These are phyloP conservation scores for Exsudoporus floridanus DNA, from an alignment of 1,284 basidiomycete species.

Conservation along the genomic window DNA sequence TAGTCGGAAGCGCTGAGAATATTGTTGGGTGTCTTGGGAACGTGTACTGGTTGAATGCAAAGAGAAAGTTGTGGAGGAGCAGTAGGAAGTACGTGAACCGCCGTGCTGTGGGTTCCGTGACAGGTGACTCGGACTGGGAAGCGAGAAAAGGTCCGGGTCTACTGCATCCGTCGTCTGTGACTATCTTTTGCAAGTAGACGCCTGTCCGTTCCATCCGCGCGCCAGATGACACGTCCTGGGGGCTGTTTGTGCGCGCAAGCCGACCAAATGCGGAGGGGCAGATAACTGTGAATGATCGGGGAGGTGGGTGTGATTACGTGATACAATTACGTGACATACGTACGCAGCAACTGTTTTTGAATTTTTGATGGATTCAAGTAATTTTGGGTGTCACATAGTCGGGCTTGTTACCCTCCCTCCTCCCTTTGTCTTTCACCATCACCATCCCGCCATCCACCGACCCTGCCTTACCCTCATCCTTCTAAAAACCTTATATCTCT, in stretches of 20 bases:
- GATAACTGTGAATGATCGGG: constrained; percentile 28
- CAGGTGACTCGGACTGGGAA: not conserved
- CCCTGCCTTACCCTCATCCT: constrained; percentile 29
- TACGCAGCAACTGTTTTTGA: constrained; percentile 38
- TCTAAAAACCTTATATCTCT: constrained; percentile 24
- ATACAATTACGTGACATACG: constrained; percentile 32
- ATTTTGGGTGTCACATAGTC: constrained; percentile 35
- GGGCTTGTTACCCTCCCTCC: constrained; percentile 28
- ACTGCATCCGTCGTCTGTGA: constrained; percentile 5
- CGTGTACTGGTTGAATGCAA: too few species aligned
- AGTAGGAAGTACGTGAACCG: too few species aligned
- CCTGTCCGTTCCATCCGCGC: not conserved
- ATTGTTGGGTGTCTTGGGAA: too few species aligned
- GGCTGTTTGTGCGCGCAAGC: constrained; percentile 9
- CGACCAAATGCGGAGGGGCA: not conserved
- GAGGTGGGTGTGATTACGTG: constrained; percentile 24
- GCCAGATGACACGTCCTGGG: not conserved
- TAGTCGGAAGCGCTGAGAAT: too few species aligned
- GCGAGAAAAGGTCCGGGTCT: constrained; percentile 13
- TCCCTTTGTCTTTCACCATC: constrained; percentile 41
- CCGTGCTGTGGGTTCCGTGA: too few species aligned
- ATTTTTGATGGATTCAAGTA: constrained; percentile 36
- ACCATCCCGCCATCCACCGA: constrained; percentile 34
- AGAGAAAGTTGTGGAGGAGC: too few species aligned
- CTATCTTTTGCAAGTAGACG: too few species aligned